These are phyloP conservation scores for Verticillium longisporum DNA, from an alignment of 2,329 filamentous ascomycete genomes.

Conservation along the genomic window DNA sequence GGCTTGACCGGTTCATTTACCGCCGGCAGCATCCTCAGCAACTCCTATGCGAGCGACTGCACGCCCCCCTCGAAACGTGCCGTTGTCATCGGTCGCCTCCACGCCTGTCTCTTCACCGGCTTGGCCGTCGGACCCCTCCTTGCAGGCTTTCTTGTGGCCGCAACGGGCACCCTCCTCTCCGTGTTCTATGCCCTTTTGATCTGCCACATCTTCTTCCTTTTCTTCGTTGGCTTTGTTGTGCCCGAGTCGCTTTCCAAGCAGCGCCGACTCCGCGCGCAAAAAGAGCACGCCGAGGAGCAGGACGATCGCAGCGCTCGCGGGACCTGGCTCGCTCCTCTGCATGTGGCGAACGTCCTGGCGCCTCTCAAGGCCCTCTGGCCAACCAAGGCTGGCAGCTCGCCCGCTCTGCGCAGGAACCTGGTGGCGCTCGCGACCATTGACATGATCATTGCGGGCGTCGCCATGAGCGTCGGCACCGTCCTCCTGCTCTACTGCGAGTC, in stretches of 20 bases:
- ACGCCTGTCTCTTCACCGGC: constrained; percentile 83
- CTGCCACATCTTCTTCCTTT: constrained; percentile 67
- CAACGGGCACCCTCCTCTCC: constrained; percentile 67
- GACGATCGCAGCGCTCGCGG: constrained; percentile 24
- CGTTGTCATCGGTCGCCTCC: constrained; percentile 82
- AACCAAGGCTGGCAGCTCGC: constrained; percentile 52
- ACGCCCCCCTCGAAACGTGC: constrained; percentile 72
- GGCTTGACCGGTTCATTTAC: constrained; percentile 87
- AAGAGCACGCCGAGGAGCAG: constrained; percentile 51
- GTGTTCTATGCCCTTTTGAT: constrained; percentile 77
- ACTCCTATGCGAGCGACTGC: constrained; percentile 88
- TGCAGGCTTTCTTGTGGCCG: constrained; percentile 71
- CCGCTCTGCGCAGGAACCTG: constrained; percentile 69
- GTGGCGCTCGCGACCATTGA: constrained; percentile 74
- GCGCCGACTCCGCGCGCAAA: constrained; percentile 62
- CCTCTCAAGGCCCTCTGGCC: constrained; percentile 77
- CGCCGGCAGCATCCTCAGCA: constrained; percentile 64
- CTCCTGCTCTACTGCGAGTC: constrained; percentile 77
- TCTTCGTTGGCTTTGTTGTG: constrained; percentile 63
- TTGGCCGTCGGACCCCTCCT: constrained; percentile 80
- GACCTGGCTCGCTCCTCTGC: constrained; percentile 21
- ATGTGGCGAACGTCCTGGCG: constrained; percentile 57
- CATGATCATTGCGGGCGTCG: constrained; percentile 71
- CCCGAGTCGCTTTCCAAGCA: constrained; percentile 79
- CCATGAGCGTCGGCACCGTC: constrained; percentile 75